Base-by-base conservation (phyloP, 257 asterid species). In the Solanum corneliomulleri region DNA sequence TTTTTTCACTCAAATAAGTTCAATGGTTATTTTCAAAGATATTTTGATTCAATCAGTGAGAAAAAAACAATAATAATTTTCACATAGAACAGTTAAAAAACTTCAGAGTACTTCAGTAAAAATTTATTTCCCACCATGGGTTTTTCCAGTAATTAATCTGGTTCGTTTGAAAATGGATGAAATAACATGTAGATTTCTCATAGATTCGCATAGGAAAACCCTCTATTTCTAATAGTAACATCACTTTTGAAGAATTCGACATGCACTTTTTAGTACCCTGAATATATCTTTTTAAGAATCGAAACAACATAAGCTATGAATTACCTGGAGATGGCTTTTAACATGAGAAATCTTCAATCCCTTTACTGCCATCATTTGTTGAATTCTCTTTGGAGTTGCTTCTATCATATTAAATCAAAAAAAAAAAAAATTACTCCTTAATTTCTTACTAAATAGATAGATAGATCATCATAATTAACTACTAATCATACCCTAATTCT, bases 271-370 rank as follows among this genome's bases (percentile, higher is more conserved):
- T 1, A 37, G 39, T 37, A 37, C 7, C 7, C 7, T 37, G 7
- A 37, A 25, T 27, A 25, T 27, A 66, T 66, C 58, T 27, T 62
- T 69, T 69, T 29, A 69, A 13, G 75, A 69, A 16, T 29, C 23
- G 4, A 3, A 62, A n/a, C 31, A 62, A 25, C 33, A 64, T 64
- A 64, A 37, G 39, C 39, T 27, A 56, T 31, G 5, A 82, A 82
- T 70, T 82, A 49, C 92, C 92, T 90, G 92, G 84, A 90, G 89
- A 87, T 90, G 92, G 60, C 92, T 90, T 87, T 90, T 90, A 70
- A 90, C 91, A 86, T 90, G 92, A 81, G 92, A 90, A 85, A 88
- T 87, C 39, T 86, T 85, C 60, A 90, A 90, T 44, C 92, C 92
- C 33, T 52, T 88, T 33, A 88, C 92, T 2, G 82, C 91, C 92